Base-by-base conservation (phyloP, 345 rosid genomes). In the Citrus mangshanensis region DNA sequence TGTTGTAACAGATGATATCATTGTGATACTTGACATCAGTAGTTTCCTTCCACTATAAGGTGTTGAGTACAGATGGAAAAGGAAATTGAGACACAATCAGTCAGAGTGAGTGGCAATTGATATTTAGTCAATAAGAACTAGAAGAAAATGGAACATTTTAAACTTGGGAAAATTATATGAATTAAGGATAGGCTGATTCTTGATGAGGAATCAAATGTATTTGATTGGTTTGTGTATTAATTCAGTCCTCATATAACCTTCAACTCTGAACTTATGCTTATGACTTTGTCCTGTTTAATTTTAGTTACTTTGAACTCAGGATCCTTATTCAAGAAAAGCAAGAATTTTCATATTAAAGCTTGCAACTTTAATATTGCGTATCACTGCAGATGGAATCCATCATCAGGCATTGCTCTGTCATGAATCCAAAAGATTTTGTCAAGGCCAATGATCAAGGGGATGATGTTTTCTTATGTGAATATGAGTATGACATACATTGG, bases 401-500 rank as follows among this genome's bases (percentile, higher is more conserved):
- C 27, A 80, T 95, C 63, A 91, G 92, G 86, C 98, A 88, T 79
- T 95, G 99, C 84, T 87, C 49, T 83, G 97, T 96, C 13, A 86
- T 73, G 93, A 89, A 58, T 78, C 99, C 97, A 25, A 83, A 84
- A 81, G 97, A 93, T 73, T 94, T 88, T 83, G 83, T 86, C 5
- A 90, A 89, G 85, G 96, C 94, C 65, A 87, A 73, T 42, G 77
- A 92, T 65, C 91, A 86, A 78, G 98, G 98, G 40, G 97, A 95
- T 89, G 99, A 94, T 85, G 79, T 95, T 68, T 95, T 90, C 75
- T 81, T 94, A 3, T 94, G 99, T 68, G 99, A 95, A 85, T 93
- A 95, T 80, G 98, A 94, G 62, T 95, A 95, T 79, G 98, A 95
- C 84, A 83, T 90, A 56, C 93, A 84, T 46, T 91, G 99, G 98